Conservation (phyloP, 495 filamentous ascomycete species). For the Hypoxylon lenormandii region DNA sequence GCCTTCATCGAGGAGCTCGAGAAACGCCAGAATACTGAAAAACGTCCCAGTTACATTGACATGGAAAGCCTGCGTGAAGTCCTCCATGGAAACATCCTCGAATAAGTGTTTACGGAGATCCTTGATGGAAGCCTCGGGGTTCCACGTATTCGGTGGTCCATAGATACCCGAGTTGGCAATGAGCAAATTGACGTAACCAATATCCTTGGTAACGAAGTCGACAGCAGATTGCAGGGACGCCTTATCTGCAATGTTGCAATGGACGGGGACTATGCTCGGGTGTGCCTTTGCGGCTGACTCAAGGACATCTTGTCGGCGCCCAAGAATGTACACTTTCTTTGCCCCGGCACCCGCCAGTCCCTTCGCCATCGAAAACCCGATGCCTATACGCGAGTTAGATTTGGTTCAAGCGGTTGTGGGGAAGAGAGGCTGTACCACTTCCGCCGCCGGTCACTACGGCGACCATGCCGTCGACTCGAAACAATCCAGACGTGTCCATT, state of each 20-base stretch:
- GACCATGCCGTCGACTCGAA: slow-evolving; percentile 70
- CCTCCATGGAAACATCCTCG: slow-evolving; percentile 58
- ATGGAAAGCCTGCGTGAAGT: slow-evolving; percentile 63
- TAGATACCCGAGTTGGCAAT: slow-evolving; percentile 69
- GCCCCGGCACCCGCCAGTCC: slow-evolving; percentile 70
- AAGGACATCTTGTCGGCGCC: slow-evolving; percentile 65
- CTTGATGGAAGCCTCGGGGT: slow-evolving; percentile 53
- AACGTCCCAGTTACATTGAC: slow-evolving; percentile 67
- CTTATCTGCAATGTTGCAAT: slow-evolving; percentile 69
- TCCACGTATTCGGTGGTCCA: slow-evolving; percentile 56
- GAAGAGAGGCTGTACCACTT: slow-evolving; percentile 55
- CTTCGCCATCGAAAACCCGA: slow-evolving; percentile 69
- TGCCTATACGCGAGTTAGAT: slow-evolving; percentile 55
- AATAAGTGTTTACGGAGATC: slow-evolving; percentile 63
- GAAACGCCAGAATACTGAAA: slow-evolving; percentile 68
- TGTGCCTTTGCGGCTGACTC: slow-evolving; percentile 55
- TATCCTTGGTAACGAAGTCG: slow-evolving; percentile 60
- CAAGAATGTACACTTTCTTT: slow-evolving; percentile 73
- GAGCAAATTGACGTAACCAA: slow-evolving; percentile 67
- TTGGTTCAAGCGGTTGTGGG: background rate
- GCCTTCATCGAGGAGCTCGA: slow-evolving; percentile 67
- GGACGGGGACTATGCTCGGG: slow-evolving; percentile 62
- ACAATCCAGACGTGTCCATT: slow-evolving; percentile 55
- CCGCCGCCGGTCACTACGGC: slow-evolving; percentile 73
- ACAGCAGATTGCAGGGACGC: slow-evolving; percentile 65